Evolutionary conservation across 2,329 filamentous ascomycete genomes (phyloP).

Genomic region (Capronia coronata): DNA sequence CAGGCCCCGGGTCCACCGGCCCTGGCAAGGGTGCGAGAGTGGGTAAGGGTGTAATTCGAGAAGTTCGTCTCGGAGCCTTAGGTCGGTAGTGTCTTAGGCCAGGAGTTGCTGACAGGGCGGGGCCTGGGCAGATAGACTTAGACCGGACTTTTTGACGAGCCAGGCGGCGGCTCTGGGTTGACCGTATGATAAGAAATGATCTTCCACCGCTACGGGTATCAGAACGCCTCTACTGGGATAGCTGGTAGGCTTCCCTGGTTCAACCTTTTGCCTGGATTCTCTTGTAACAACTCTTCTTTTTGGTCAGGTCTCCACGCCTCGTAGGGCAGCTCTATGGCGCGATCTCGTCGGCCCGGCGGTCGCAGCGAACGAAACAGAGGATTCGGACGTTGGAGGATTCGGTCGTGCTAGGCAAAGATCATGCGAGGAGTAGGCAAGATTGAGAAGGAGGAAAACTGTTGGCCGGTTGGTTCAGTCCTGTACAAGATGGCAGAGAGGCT

Average conservation of each 20-base stretch:
- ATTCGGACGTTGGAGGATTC: neutral
- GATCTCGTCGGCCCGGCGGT: neutral
- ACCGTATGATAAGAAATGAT: conserved; percentile 12
- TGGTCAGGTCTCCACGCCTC: no score
- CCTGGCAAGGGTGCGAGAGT: conserved; percentile 19
- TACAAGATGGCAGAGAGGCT: neutral
- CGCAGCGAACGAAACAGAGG: neutral
- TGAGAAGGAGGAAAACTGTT: neutral
- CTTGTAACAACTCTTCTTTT: neutral
- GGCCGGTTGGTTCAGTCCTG: neutral
- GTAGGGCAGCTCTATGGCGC: no score
- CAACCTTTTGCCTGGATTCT: neutral
- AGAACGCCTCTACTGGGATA: conserved; percentile 6
- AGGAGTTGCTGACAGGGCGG: conserved; percentile 21
- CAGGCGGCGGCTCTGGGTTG: conserved; percentile 10
- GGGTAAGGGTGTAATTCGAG: conserved; percentile 23
- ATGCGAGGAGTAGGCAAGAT: neutral
- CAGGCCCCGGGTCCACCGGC: conserved; percentile 12
- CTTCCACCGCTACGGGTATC: conserved; percentile 17
- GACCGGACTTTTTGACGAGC: conserved; percentile 15
- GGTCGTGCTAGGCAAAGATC: neutral
- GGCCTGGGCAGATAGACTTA: conserved; percentile 18
- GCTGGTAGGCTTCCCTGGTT: neutral
- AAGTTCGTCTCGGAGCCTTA: conserved; percentile 18
- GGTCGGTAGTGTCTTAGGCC: conserved; percentile 14